Base-by-base conservation (phyloP, 352 stramenopile species). In the Globisporangium carolinianum region DNA sequence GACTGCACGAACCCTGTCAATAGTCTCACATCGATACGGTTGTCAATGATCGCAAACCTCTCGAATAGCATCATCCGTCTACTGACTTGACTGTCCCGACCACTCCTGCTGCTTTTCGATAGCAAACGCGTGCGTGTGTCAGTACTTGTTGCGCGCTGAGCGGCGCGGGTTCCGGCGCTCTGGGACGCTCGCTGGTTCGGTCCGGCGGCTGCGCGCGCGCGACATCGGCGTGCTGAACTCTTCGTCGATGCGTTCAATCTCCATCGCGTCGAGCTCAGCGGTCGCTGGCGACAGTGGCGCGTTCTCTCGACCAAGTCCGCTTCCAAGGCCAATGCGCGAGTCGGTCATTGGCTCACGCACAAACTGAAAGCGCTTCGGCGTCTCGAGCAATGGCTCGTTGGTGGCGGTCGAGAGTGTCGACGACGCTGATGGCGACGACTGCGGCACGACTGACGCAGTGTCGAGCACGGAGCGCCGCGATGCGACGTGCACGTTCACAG, bases 211-310 rank as follows among this genome's bases (percentile, higher is more conserved):
- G 43, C 67, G 72, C 55, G 73, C 79, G 39, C 76, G 63, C 5
- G 64, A 78, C 41, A 86, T 74, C 15, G 78, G 78, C 52, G 82
- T 90, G 66, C 76, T 88, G 68, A 91, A 91, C 64, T 91, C 82
- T 56, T 91, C 82, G 60, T 91, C 82, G 53, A 91, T 86, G 53
- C 75, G 69, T 56, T 91, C 82, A 10, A 89, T 62, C 63, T 91
- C 79, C 79, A 91, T 84, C 24, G 68, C 71, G 48, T 90, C 76
- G 12, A 89, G 65, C 58, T 90, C 82, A 12, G 79, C 72, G 15
- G 79, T 73, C 9, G 77, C 81, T 4, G 73, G 79, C 50, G 81
- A 91, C 47, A 32, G 24, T 32, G 24, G 24, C 24, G 24, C 24
- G 24, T 32, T 32, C 24, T 32, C 24, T 66, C 75, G 24, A n/a